Conservation (phyloP, 106 monocot species). For the Hemerocallis citrina region DNA sequence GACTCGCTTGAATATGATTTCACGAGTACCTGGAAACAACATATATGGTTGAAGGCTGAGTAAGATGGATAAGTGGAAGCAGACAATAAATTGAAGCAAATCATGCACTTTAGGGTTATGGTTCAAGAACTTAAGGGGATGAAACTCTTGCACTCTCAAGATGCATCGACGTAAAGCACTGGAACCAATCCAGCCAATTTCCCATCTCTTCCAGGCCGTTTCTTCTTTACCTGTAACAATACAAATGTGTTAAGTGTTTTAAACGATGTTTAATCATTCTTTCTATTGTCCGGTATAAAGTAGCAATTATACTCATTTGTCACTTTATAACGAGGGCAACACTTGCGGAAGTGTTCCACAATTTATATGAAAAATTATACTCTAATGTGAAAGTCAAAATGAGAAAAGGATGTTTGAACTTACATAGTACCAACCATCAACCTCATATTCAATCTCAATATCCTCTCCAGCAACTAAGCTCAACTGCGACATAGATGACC, state of each 20-base stretch:
- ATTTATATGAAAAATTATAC: not conserved
- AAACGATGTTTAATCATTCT: not conserved
- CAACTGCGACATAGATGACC: slow-evolving; percentile 40
- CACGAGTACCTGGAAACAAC: no score
- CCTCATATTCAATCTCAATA: slow-evolving; percentile 93
- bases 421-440: slow-evolving; percentile 99
- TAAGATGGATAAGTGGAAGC: no score
- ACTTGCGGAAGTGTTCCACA: no score
- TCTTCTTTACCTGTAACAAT: slow-evolving; percentile 84
- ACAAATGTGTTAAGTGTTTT: not conserved
- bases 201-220: slow-evolving; percentile 88
- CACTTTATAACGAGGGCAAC: no score
- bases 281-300: no score
- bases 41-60: no score
- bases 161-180: slow-evolving; percentile 80
- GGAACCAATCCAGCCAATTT: slow-evolving; percentile 89
- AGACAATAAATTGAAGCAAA: no score
- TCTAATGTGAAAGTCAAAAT: not conserved
- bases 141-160: slow-evolving; percentile 9
- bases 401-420: slow-evolving; percentile 17
- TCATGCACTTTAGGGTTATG: no score
- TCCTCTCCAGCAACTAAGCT: slow-evolving; percentile 84
- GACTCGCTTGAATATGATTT: no score
- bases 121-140: no score
- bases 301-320: no score